Percentiles rank a stretch among this genome's conserved stretches.
phyloP scores from a whole-genome alignment of 805 yeast genomes.

The Cyberlindnera lachancei region DNA sequence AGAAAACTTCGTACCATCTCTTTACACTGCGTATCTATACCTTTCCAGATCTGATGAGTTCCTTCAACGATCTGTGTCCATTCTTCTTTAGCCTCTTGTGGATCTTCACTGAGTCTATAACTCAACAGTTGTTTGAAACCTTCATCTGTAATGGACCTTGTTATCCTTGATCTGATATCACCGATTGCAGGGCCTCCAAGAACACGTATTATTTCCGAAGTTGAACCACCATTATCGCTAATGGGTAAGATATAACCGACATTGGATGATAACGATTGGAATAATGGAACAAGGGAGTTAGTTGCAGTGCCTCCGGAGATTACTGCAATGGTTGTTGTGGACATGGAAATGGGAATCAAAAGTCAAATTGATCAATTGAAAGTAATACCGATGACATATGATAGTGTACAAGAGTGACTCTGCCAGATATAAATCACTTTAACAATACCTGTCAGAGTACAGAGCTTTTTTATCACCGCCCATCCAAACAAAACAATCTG shows the following conservation, averaged over 20 bases:
- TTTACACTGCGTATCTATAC: slow-evolving; percentile 47
- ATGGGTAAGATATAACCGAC: slow-evolving; percentile 72
- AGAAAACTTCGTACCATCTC: slow-evolving; percentile 73
- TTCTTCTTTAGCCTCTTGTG: slow-evolving; percentile 49
- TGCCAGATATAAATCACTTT: too few species aligned
- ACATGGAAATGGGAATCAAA: neutral
- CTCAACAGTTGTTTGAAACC: slow-evolving; percentile 32
- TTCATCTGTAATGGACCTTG: slow-evolving; percentile 58
- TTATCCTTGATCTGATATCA: slow-evolving; percentile 76
- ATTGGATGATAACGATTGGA: slow-evolving; percentile 34
- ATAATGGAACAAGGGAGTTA: slow-evolving; percentile 60
- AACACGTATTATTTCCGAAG: slow-evolving; percentile 78
- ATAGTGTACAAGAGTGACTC: too few species aligned
- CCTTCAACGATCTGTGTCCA: slow-evolving; percentile 83
- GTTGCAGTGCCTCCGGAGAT: slow-evolving; percentile 89
- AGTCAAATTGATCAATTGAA: too few species aligned
- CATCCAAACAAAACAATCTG: too few species aligned
- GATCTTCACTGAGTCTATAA: slow-evolving; percentile 42
- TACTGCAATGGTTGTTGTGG: slow-evolving; percentile 19
- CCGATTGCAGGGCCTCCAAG: slow-evolving; percentile 96
- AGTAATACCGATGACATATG: too few species aligned
- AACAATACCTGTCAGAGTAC: too few species aligned
- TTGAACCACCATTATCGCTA: slow-evolving; percentile 92
- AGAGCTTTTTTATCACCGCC: too few species aligned
- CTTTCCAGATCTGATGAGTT: slow-evolving; percentile 59